Evolutionary conservation across 1,284 basidiomycete genomes (phyloP), one percentile per base, ranked within the genome.

Genomic region (Uromyces viciae-fabae): DNA sequence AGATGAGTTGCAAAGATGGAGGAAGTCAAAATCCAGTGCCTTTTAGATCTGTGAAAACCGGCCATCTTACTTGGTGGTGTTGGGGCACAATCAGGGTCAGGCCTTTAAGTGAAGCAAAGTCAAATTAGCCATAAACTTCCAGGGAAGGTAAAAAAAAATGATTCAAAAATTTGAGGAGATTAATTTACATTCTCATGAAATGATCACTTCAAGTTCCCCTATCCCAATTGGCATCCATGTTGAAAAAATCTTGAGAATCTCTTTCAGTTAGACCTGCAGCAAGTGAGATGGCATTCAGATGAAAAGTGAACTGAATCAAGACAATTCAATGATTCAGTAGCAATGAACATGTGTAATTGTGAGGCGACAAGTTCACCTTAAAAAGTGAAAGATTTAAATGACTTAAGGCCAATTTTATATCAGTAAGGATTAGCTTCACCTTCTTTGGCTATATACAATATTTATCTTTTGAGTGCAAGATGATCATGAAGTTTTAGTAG

Each of bases 1-100:
- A 81, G 74, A 68, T 81, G 78, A 14, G 71, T 36, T 31, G 69
- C 25, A 38, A 81, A 52, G 43, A 81, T 81, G 15, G 78, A 73
- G 1, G 78, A 81, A 33, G 78, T 81, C 19, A 81, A n/a, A 19
- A 81, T 81, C 78, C 78, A 81, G 43, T 81, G 78, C 54, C 69
- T 73, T n/a, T 42, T 71, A 28, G 68, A 42, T 33, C 78, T 38
- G 1, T 69, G 78, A 74, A 69, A 81, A 33, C 78, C 78, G 8
- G 22, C 46, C 71, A 81, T 64, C 56, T 81, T 71, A 43, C 42
- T 71, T 14, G 54, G 54, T n/a, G 78, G 78, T 15, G 78, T 69
- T 36, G 78, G 78, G 19, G 60, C 56, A 31, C 78, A 81, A 28
- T 42, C 78, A 66, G 78, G 78, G 31, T 58, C 54, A 31, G 77